Conservation (phyloP, 139 green algal species). For the Chloropicon primus region DNA sequence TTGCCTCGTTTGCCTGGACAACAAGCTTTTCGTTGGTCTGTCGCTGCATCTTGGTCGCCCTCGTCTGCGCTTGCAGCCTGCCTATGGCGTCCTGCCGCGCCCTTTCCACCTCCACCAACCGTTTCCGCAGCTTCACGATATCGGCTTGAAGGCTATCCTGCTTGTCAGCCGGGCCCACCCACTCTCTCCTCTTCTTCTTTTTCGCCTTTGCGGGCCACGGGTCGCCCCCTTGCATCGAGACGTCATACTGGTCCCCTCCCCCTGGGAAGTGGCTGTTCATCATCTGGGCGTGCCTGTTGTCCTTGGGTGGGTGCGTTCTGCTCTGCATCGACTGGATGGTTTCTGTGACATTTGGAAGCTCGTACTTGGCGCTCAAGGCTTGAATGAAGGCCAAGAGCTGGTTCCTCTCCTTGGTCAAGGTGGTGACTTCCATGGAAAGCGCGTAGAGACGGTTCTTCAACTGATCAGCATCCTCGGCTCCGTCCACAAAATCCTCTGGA, state of each 20-base stretch:
- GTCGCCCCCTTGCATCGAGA: background rate
- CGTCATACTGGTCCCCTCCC: background rate
- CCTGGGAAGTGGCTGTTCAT: background rate
- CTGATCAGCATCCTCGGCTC: background rate
- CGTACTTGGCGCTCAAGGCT: background rate
- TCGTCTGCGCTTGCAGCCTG: background rate
- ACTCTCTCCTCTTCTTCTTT: background rate
- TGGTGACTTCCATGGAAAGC: background rate
- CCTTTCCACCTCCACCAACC: background rate
- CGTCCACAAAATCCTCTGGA: background rate
- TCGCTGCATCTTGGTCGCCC: background rate
- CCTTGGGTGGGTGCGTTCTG: background rate
- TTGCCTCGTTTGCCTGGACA: background rate
- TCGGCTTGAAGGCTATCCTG: background rate
- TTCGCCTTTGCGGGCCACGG: background rate
- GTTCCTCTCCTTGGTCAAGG: background rate
- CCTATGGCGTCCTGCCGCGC: background rate
- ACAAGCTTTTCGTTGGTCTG: background rate
- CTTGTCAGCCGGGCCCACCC: background rate
- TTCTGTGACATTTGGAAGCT: background rate
- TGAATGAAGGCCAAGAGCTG: background rate
- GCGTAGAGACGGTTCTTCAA: background rate
- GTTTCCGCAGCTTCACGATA: slow-evolving; percentile 3
- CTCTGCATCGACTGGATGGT: background rate
- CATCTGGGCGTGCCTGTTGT: background rate